phyloP scores from a whole-genome alignment of 2,329 filamentous ascomycete species.

The Ascochyta koolunga region DNA sequence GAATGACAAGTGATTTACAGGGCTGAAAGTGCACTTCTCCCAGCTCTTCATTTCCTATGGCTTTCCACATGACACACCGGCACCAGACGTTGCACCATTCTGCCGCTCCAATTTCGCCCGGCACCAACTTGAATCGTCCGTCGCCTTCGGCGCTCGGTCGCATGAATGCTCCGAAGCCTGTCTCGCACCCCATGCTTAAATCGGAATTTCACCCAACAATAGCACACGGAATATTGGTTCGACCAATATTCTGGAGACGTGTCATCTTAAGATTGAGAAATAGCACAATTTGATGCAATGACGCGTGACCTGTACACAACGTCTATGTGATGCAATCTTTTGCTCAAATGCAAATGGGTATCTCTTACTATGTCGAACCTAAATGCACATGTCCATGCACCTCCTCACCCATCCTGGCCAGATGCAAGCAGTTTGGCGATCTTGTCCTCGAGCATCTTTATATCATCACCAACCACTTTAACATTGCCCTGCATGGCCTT shows the following conservation, averaged over 20 bases:
- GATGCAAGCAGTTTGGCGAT: conserved; percentile 56
- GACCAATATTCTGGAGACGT: not conserved
- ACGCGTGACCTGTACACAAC: not conserved
- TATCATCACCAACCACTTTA: conserved; percentile 85
- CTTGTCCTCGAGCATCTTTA: conserved; percentile 82
- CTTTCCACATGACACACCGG: not conserved
- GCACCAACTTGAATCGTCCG: not conserved
- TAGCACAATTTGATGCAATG: not conserved
- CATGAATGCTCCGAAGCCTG: not conserved
- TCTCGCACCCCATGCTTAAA: conserved; percentile 2
- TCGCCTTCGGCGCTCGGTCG: not conserved
- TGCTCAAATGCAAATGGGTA: conserved; percentile 16
- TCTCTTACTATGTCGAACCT: conserved; percentile 2
- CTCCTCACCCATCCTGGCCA: conserved; percentile 8
- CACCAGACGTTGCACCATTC: not conserved
- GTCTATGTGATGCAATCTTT: not conserved
- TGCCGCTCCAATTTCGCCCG: not conserved
- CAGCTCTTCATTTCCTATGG: not conserved
- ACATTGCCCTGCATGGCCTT: conserved; percentile 77
- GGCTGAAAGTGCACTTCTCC: too few species aligned
- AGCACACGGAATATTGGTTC: not conserved
- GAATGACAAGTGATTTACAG: conserved; percentile 5
- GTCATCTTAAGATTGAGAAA: not conserved
- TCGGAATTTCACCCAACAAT: conserved; percentile 1
- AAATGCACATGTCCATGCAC: not conserved